Conservation (phyloP, 2,329 filamentous ascomycete genomes). For the Beauveria sp. region DNA sequence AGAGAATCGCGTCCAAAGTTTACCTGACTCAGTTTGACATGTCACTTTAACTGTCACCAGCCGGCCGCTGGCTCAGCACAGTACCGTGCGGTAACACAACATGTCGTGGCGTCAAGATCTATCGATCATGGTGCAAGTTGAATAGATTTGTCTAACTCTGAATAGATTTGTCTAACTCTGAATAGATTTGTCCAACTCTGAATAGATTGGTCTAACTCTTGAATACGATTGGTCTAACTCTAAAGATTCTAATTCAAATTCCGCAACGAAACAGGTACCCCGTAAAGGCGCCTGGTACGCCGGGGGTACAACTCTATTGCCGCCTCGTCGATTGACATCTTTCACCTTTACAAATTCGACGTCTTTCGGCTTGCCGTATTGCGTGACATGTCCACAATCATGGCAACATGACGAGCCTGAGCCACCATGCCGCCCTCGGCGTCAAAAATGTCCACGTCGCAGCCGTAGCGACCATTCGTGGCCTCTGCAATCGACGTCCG, state of each 20-base stretch:
- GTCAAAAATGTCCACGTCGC: conserved; percentile 63
- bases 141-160: background rate
- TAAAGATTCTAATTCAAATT: background rate
- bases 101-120: background rate
- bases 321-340: background rate
- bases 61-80: conserved; percentile 1
- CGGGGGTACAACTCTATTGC: background rate
- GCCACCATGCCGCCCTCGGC: conserved; percentile 22
- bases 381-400: conserved; percentile 20
- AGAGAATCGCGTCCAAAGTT: background rate
- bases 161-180: too few species aligned
- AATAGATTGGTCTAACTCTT: background rate
- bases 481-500: conserved; percentile 59
- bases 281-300: background rate
- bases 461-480: conserved; percentile 64
- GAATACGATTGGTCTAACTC: too few species aligned
- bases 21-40: background rate
- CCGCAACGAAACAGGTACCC: too few species aligned
- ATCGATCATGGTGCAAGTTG: background rate
- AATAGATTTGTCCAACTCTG: too few species aligned
- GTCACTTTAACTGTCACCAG: background rate
- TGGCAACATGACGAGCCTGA: conserved; percentile 23
- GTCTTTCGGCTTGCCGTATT: conserved; percentile 19
- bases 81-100: background rate
- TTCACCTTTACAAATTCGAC: background rate